These are phyloP conservation scores for Gossypium trilobum DNA, from an alignment of 441 rosid genomes.

Conservation along the genomic window DNA sequence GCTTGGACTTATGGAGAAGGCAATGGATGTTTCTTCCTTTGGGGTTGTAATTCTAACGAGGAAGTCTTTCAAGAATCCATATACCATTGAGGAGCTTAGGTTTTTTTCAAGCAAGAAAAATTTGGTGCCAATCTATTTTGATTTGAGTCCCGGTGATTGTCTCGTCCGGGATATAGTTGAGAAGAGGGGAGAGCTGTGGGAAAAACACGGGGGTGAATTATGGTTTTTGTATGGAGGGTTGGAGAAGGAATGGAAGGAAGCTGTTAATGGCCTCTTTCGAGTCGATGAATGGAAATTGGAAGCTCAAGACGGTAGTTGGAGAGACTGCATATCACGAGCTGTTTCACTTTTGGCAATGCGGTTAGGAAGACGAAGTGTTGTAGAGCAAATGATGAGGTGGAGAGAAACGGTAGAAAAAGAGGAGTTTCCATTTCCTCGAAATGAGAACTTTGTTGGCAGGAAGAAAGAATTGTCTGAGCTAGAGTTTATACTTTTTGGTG, in stretches of 20 bases:
- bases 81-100: conserved; percentile 74
- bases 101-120: conserved; percentile 73
- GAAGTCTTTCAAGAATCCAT: conserved; percentile 71
- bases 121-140: conserved; percentile 78
- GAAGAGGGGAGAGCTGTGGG: conserved; percentile 91
- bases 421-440: conserved; percentile 81
- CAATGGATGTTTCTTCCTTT: conserved; percentile 77
- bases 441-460: conserved; percentile 73
- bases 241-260: conserved; percentile 94
- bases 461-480: conserved; percentile 80
- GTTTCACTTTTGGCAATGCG: conserved; percentile 62
- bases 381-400: conserved; percentile 73
- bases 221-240: conserved; percentile 76
- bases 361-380: conserved; percentile 86
- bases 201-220: conserved; percentile 77
- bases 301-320: conserved; percentile 83
- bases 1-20: conserved; percentile 57
- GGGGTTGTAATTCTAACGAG: conserved; percentile 73
- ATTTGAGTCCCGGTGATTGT: conserved; percentile 67
- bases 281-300: conserved; percentile 87
- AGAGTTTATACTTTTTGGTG: conserved; percentile 84
- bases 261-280: conserved; percentile 54
- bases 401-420: conserved; percentile 71
- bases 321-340: conserved; percentile 70
- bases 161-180: conserved; percentile 88